Evolutionary conservation across 768 basidiomycete species (phyloP).

Genomic region (Pleurotus platypus): DNA sequence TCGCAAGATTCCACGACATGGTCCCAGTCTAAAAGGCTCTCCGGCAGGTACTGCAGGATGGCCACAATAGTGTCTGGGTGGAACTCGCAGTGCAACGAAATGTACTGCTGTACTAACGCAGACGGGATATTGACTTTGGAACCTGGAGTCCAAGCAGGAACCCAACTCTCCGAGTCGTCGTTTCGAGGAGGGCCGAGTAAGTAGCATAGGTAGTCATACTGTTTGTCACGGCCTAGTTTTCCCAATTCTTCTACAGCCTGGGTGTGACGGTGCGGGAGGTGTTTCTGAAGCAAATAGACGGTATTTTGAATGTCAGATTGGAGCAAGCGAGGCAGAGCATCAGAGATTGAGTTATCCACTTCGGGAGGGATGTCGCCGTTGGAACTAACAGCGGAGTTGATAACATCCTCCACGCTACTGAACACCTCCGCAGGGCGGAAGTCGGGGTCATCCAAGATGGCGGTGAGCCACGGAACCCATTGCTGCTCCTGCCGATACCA

Average conservation of each 20-base stretch:
- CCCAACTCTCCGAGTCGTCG: slow-evolving; percentile 24
- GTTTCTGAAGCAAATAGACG: slow-evolving; percentile 67
- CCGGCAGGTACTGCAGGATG: slow-evolving; percentile 54
- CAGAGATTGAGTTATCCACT: slow-evolving; percentile 47
- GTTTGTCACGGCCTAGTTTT: slow-evolving; percentile 42
- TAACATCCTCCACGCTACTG: slow-evolving; percentile 57
- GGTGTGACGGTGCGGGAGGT: slow-evolving; percentile 64
- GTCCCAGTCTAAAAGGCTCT: slow-evolving; percentile 50
- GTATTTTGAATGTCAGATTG: slow-evolving; percentile 58
- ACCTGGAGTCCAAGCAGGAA: slow-evolving; percentile 16
- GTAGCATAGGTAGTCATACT: slow-evolving; percentile 74
- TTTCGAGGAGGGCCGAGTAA: slow-evolving; percentile 60
- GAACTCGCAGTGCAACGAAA: slow-evolving; percentile 71
- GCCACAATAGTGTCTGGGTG: slow-evolving; percentile 62
- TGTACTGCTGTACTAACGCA: slow-evolving; percentile 55
- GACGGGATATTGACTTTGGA: slow-evolving; percentile 46
- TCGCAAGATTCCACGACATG: slow-evolving; percentile 65
- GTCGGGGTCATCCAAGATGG: slow-evolving; percentile 73
- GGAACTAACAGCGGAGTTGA: slow-evolving; percentile 40
- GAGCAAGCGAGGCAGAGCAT: slow-evolving; percentile 65
- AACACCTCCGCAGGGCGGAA: slow-evolving; percentile 61
- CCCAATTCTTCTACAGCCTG: slow-evolving; percentile 52
- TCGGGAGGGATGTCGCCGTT: slow-evolving; percentile 54
- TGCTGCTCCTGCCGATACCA: slow-evolving; percentile 73
- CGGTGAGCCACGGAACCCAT: slow-evolving; percentile 73